Evolutionary conservation across 805 yeast genomes (phyloP).

Genomic region (Blastobotrys parvus): DNA sequence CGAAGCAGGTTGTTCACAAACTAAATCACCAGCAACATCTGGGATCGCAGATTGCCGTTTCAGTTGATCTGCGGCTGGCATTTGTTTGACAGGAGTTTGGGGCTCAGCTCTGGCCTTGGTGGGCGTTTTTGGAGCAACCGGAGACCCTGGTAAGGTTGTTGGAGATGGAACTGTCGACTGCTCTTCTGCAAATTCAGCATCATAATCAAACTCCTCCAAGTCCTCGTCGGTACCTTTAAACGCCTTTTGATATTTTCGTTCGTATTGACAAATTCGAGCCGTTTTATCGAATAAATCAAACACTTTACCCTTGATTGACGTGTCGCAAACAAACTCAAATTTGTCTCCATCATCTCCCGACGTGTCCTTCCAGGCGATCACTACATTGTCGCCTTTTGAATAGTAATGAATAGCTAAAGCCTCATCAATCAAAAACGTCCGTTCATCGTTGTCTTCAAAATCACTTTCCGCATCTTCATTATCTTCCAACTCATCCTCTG

Average conservation of each 20-base stretch:
- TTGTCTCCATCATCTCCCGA: slow-evolving; percentile 82
- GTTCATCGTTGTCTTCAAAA: slow-evolving; percentile 48
- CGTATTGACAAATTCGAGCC: slow-evolving; percentile 64
- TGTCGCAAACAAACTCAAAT: slow-evolving; percentile 71
- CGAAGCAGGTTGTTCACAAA: slow-evolving; percentile 25
- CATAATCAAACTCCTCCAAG: slow-evolving; percentile 49
- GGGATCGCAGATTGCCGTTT: background rate
- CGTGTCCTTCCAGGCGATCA: slow-evolving; percentile 71
- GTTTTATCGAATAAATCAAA: slow-evolving; percentile 54
- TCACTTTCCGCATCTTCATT: slow-evolving; percentile 43
- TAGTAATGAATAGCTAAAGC: slow-evolving; percentile 49
- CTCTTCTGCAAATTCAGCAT: slow-evolving; percentile 3
- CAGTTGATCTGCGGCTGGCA: slow-evolving; percentile 1
- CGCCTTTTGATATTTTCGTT: slow-evolving; percentile 52
- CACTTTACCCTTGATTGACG: slow-evolving; percentile 37
- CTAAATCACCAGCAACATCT: background rate
- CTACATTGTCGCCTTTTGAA: slow-evolving; percentile 44
- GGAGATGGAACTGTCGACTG: background rate
- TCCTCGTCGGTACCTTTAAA: slow-evolving; percentile 38
- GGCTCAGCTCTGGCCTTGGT: slow-evolving; percentile 3
- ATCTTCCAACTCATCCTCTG: slow-evolving; percentile 43
- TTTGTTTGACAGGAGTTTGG: slow-evolving; percentile 3
- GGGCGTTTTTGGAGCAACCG: background rate
- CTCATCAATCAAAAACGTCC: slow-evolving; percentile 59
- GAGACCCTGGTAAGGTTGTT: slow-evolving; percentile 1